phyloP scores from a whole-genome alignment of 192 early-diverging fungal genomes.

The Coemansia sp. region DNA sequence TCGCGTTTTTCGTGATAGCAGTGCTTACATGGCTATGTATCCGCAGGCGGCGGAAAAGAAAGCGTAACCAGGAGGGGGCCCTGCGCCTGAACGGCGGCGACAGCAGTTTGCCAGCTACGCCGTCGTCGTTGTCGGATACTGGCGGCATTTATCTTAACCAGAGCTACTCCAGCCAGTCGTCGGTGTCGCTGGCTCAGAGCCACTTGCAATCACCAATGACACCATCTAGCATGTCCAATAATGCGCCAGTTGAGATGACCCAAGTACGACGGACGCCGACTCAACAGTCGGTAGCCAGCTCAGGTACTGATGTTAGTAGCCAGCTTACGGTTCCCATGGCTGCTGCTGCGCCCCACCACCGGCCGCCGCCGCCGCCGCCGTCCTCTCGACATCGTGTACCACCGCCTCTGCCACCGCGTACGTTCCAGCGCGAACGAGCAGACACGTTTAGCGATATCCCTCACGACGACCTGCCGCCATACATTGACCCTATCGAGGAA shows the following conservation, averaged over 20 bases:
- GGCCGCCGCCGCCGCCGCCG: background rate
- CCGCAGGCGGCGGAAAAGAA: constrained; percentile 2
- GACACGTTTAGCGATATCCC: constrained; percentile 42
- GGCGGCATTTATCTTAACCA: background rate
- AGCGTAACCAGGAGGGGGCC: background rate
- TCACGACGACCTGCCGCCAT: constrained; percentile 44
- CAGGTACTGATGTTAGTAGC: background rate
- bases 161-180: background rate
- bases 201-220: background rate
- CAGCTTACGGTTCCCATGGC: background rate
- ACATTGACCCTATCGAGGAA: constrained; percentile 49
- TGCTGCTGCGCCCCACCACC: background rate
- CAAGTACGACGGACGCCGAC: background rate
- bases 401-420: constrained; percentile 3
- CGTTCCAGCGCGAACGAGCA: constrained; percentile 21
- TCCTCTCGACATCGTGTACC: background rate
- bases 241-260: background rate
- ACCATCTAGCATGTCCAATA: background rate
- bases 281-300: background rate
- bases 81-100: background rate
- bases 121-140: background rate
- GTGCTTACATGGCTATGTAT: background rate
- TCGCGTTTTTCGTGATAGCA: background rate
- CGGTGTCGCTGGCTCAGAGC: background rate
- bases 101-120: background rate